Base-by-base conservation (phyloP, 371 early-diverging fungal genomes). In the Rhizopus sp. region DNA sequence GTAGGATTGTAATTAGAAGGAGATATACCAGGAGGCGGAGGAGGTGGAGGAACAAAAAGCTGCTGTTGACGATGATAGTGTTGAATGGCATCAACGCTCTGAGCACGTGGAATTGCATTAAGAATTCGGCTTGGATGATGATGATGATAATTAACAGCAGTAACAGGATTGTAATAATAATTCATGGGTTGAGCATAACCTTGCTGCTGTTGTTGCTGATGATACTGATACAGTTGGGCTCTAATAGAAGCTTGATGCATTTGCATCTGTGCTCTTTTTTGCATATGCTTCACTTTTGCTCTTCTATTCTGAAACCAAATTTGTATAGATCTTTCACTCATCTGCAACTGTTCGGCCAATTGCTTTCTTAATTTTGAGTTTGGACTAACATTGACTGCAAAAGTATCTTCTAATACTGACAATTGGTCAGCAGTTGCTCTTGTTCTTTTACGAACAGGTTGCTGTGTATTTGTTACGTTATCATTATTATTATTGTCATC, bases 231-330 rank as follows among this genome's bases (percentile, higher is more conserved):
- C 4, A 63, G 35, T 50, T 68, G 68, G 13, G 68, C 68, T 34
- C 68, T 60, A 45, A 70, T 60, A 42, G 70, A 57, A 17, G 66
- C 70, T 50, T 70, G 67, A 45, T 70, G 70, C 58, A 66, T 66
- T 51, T 78, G 75, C 64, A 75, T 74, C 57, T 83, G 81, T 38
- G 83, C 74, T 37, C 81, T 63, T 60, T 83, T 82, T 60, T 83
- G 84, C 62, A 81, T 82, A 57, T 80, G 88, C 76, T 94, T 96
- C 7, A 88, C 88, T 71, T 95, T 96, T 10, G 96, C 96, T 57
- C 99, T 84, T 69, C 94, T 83, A 82, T 99, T 99, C 73, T 99
- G 99, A 81, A 99, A 99, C 99, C 99, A 99, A 56, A 99, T 95
- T 73, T 98, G 96, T 54, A 99, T 94, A 5, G 94, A 88, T 63